phyloP scores from a whole-genome alignment of 805 yeast genomes.

The Dipodascus geniculatus region DNA sequence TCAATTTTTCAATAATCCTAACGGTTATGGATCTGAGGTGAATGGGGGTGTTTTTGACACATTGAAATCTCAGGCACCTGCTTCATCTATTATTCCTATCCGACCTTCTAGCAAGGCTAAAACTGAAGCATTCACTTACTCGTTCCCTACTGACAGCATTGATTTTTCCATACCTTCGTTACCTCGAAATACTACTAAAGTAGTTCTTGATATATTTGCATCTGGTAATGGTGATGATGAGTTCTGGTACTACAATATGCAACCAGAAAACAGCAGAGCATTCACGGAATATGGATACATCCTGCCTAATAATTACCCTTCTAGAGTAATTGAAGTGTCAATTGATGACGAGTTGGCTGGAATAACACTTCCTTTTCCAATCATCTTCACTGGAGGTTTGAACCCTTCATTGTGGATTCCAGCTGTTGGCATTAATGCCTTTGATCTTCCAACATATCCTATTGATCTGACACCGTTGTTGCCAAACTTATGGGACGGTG shows the following conservation, averaged over 20 bases:
- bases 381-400: constrained; percentile 70
- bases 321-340: constrained; percentile 52
- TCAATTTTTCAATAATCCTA: constrained; percentile 34
- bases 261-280: constrained; percentile 31
- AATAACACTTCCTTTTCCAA: constrained; percentile 55
- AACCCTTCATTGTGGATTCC: constrained; percentile 77
- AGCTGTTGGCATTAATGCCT: constrained; percentile 61
- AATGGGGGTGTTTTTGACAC: not conserved
- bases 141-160: constrained; percentile 28
- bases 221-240: constrained; percentile 76
- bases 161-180: constrained; percentile 43
- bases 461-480: constrained; percentile 60
- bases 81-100: constrained; percentile 2
- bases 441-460: constrained; percentile 59
- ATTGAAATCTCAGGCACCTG: constrained; percentile 10
- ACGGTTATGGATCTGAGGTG: constrained; percentile 7
- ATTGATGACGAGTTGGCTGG: constrained; percentile 50
- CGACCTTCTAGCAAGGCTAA: not conserved
- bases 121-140: constrained; percentile 17
- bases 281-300: constrained; percentile 22
- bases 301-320: constrained; percentile 48
- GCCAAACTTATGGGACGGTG: constrained; percentile 53
- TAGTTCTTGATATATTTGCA: constrained; percentile 44
- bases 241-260: constrained; percentile 61
- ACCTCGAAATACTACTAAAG: constrained; percentile 45